A percentile compares a stretch with the other conserved stretches of the same genome.
Conservation (phyloP, 2,329 filamentous ascomycete genomes). For the Fusarium sambucinum region DNA sequence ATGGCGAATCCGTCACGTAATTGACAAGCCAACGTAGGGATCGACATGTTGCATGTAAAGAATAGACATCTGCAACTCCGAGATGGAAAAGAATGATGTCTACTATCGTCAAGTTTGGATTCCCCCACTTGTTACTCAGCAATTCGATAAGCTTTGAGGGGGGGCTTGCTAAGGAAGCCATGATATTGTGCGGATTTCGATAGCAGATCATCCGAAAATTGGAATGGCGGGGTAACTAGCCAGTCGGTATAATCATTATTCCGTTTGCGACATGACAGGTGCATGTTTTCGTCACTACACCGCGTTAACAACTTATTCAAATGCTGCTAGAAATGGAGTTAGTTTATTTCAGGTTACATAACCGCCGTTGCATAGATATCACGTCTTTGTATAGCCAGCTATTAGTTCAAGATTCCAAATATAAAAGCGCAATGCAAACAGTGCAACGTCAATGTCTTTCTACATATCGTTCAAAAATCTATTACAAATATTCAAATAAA, state of each 20-base stretch:
- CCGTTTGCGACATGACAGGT: background rate
- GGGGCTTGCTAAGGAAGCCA: background rate
- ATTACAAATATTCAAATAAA: too few relatives aligned
- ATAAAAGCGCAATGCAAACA: too few relatives aligned
- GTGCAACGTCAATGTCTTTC: too few relatives aligned
- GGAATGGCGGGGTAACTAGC: background rate
- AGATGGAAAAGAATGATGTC: background rate
- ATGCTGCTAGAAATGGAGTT: too few relatives aligned
- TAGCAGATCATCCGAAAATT: too few relatives aligned
- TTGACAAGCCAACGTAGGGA: slow-evolving; percentile 2
- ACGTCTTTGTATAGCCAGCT: too few relatives aligned
- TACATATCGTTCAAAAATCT: too few relatives aligned
- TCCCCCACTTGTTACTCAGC: background rate
- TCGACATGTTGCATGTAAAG: slow-evolving; percentile 5
- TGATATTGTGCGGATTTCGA: background rate
- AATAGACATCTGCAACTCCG: slow-evolving; percentile 3
- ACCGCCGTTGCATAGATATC: too few relatives aligned
- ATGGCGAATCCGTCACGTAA: slow-evolving; percentile 2
- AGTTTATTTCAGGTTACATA: too few relatives aligned
- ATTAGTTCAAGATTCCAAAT: too few relatives aligned
- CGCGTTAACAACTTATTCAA: too few relatives aligned
- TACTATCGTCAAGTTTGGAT: background rate
- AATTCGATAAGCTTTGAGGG: background rate
- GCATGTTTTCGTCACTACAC: too few relatives aligned
- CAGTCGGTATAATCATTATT: background rate